Conservation (phyloP, 768 basidiomycete species). For the Boletus subcaerulescens region DNA sequence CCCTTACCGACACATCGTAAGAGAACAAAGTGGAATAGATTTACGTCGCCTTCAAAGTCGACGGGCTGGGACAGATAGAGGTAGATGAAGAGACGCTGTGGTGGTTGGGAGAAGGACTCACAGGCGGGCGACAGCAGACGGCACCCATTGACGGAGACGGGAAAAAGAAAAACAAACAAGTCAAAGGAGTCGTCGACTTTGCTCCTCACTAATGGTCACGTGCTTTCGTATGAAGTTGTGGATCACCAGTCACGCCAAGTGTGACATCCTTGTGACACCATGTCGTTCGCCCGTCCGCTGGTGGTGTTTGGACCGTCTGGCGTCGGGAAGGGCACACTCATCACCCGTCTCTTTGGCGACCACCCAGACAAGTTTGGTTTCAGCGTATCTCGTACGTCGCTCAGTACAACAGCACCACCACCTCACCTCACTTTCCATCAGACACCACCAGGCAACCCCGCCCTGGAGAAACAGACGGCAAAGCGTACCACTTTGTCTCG, state of each 20-base stretch:
- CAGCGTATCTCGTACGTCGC: constrained; percentile 75
- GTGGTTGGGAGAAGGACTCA: constrained; percentile 27
- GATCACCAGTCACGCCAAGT: not conserved
- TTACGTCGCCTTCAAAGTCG: constrained; percentile 94
- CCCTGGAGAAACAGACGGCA: constrained; percentile 76
- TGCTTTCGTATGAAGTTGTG: not conserved
- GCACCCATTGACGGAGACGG: constrained; percentile 54
- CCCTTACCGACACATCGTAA: constrained; percentile 97
- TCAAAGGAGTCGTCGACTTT: not conserved
- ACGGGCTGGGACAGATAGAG: constrained; percentile 56
- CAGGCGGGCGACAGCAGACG: constrained; percentile 81
- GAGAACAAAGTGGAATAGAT: constrained; percentile 95
- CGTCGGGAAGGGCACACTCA: constrained; percentile 91
- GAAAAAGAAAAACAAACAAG: constrained; percentile 11
- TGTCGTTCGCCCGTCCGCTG: constrained; percentile 45
- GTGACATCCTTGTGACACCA: not conserved
- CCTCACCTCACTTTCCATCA: constrained; percentile 25
- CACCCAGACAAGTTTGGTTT: constrained; percentile 88
- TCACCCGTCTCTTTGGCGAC: constrained; percentile 75
- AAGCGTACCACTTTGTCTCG: constrained; percentile 84
- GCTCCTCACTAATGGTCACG: constrained; percentile 10
- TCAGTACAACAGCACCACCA: too few relatives aligned
- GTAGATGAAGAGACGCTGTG: not conserved
- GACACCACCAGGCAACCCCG: constrained; percentile 90
- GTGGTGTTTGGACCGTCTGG: constrained; percentile 91